Base-by-base conservation (phyloP, 2,329 filamentous ascomycete genomes). In the Neonectria neomacrospora region DNA sequence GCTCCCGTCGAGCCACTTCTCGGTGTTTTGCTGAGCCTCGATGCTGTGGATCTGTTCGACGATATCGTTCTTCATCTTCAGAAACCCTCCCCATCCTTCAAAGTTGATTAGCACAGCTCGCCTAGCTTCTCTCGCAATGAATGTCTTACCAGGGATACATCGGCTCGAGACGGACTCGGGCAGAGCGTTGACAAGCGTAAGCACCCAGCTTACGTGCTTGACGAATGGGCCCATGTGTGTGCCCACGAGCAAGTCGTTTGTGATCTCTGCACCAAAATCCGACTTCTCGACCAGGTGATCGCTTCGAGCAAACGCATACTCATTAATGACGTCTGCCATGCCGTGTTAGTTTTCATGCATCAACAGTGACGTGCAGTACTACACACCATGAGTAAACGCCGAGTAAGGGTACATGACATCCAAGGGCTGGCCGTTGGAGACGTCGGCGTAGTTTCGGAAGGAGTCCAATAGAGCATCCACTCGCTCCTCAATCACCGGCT, bases 11-110 rank as follows among this genome's bases (percentile, higher is more conserved):
- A 79, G 71, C 68, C 77, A 77, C 34, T 76, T 74, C 12, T 74
- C 74, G 0, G 75, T 76, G 30, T 76, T 70, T 28, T 80, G 69
- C 3, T 77, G 75, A 2, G 71, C 67, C 34, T 78, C 73, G 60
- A 81, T 78, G 54, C 73, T 74, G 18, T 71, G 66, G 53, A 80
- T 79, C 12, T 79, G 76, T 4, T 73, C 63, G 12, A 75, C 69
- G 50, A 81, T 77, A 30, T 78, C 76, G 26, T 77, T 75, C 65
- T 80, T 78, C 74, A 79, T 78, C 65, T 75, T 77, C 61, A 81
- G 64, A 59, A 79, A 80, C 14, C 76, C 76, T 23, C 72, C 70
- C 77, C 77, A 80, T 52, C 76, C 77, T 69, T 65, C 50, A 2
- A 16, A 20, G 48, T 22, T 9, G 18, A 26, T 65, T 54, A 63